Base-by-base conservation (phyloP, 164 flowering plant species). In the Stephania japonica region DNA sequence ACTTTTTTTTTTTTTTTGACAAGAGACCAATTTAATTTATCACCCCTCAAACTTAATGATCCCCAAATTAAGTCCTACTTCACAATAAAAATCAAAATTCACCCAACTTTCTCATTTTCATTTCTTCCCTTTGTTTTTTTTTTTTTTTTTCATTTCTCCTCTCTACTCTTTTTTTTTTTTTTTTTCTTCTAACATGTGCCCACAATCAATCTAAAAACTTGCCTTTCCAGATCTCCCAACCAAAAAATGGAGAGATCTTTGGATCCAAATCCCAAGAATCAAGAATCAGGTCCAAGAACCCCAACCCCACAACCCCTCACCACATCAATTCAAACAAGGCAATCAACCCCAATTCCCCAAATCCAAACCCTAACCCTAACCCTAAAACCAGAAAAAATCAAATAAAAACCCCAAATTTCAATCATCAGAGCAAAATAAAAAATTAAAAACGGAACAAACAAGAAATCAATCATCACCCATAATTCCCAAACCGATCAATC, bases 281-380 rank as follows among this genome's bases (percentile, higher is more conserved):
- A 44, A 72, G 26, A 63, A 23, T 59, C 18, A 71, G 26, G 24
- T 38, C 1, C 65, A 43, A 19, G 10, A 59, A 0, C 21, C 25
- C 21, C 23, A 64, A 63, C 24, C 53, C 26, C 38, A 62, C 43
- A 62, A 38, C 47, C 44, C 9, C 56, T 11, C 2, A 19, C 16
- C 23, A 63, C 38, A 74, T 67, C 21, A 9, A 41, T 41, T n/a
- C 14, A 68, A 9, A 21, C 7, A 44, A 68, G 67, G 7, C 5
- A 21, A 59, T 18, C 24, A n/a, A 25, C 21, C 7, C 62, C 70
- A 14, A 68, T 56, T 32, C 32, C 56, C 7, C 38, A 64, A 71
- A n/a, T 25, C 21, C 38, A 71, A 59, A 21, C 72, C 72, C 59
- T 8, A 64, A 69, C 72, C 75, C 68, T 50, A 77, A 65, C 79